Base-by-base conservation (phyloP, 129 eudicot genomes). In the Mikania micrantha region DNA sequence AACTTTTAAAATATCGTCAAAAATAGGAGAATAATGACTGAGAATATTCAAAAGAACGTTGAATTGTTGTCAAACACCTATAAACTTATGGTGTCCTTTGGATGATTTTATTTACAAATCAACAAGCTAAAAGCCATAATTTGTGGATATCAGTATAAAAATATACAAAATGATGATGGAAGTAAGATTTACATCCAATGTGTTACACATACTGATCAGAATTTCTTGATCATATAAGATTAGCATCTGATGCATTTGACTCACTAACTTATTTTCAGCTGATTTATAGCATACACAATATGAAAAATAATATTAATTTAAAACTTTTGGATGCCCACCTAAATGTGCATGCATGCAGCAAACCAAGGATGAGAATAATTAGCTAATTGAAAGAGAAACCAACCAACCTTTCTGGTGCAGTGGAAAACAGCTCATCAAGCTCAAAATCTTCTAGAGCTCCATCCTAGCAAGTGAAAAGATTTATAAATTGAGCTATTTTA, bases 381-480 rank as follows among this genome's bases (percentile, higher is more conserved):
- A 50, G 65, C 17, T 42, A 69, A 66, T 40, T 52, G 36, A 36
- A 53, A 70, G 50, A 72, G 38, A 76, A 60, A 64, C 1, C 60
- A 45, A 22, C 74, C 56, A 31, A 93, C 99, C 95, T 82, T 76
- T 89, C 95, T 66, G 99, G 99, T 74, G 99, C 96, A 72, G 99
- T 89, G 66, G 99, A 88, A 81, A 93, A 93, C 32, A 93, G 57
- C 62, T 93, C 96, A 45, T 88, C 95, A 76, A 93, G 81, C 78
- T 93, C 96, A 52, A 83, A 66, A 31, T 77, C 78, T 53, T 84
- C 79, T 60, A 93, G 73, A 81, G 85, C 83, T 72, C 90, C 93
- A 81, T 88, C 96, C 99, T 93, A 73, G 52, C 63, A 77, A 71
- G 78, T 28, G 49, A 48, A 66, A 82, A 77, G 58, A 28, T 66